Conservation (phyloP, 2,329 filamentous ascomycete genomes). For the Rhytidhysteron rufulum region DNA sequence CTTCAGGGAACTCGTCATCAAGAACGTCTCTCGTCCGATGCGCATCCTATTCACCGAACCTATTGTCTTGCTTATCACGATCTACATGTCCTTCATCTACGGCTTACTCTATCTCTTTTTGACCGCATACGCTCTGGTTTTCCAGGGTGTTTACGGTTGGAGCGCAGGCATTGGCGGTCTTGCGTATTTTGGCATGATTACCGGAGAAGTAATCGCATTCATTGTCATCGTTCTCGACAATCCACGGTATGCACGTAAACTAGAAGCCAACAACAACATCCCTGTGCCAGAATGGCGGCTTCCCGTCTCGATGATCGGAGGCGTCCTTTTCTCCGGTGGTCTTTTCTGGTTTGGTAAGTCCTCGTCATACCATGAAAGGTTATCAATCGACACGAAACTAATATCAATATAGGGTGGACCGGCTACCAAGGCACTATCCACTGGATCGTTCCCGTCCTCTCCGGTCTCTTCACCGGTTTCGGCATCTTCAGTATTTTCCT, state of each 20-base stretch:
- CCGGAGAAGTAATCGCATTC: slow-evolving; percentile 67
- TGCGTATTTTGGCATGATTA: slow-evolving; percentile 81
- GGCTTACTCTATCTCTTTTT: slow-evolving; percentile 80
- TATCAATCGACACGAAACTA: neutral
- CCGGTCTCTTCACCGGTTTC: slow-evolving; percentile 54
- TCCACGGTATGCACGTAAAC: slow-evolving; percentile 56
- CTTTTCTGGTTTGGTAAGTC: slow-evolving; percentile 35
- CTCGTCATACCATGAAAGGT: neutral
- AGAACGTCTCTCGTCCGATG: slow-evolving; percentile 51
- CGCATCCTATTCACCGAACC: slow-evolving; percentile 49
- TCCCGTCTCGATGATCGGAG: slow-evolving; percentile 52
- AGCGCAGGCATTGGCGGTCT: slow-evolving; percentile 67
- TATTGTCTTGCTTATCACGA: slow-evolving; percentile 45
- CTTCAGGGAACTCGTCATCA: slow-evolving; percentile 46
- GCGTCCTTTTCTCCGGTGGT: slow-evolving; percentile 39
- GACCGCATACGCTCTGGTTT: slow-evolving; percentile 79
- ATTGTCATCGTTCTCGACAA: slow-evolving; percentile 60
- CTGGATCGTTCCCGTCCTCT: slow-evolving; percentile 39
- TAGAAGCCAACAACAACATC: slow-evolving; percentile 46
- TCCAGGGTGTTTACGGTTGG: slow-evolving; percentile 67
- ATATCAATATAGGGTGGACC: slow-evolving; percentile 30
- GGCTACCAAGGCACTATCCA: slow-evolving; percentile 41
- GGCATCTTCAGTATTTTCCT: slow-evolving; percentile 58
- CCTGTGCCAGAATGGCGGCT: slow-evolving; percentile 57
- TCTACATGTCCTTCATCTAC: slow-evolving; percentile 49